These are phyloP conservation scores for Henckelia pumila DNA, from an alignment of 257 asterid genomes.

Conservation along the genomic window DNA sequence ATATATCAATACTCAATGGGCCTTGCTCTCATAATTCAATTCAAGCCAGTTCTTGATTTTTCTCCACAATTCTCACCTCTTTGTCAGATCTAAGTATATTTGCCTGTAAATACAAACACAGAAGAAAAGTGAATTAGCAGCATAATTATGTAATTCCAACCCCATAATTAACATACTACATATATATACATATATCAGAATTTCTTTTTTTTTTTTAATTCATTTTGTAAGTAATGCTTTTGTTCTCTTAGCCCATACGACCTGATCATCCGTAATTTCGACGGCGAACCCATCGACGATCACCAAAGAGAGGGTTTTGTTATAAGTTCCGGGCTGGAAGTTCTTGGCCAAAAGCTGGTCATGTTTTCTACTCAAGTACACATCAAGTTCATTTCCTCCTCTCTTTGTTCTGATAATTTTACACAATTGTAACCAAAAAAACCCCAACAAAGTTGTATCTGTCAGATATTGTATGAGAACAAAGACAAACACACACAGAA, in stretches of 20 bases:
- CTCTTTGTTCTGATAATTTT: slow-evolving; percentile 40
- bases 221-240: not conserved
- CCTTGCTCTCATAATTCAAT: too few relatives aligned
- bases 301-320: slow-evolving; percentile 70
- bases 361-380: slow-evolving; percentile 77
- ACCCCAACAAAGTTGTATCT: not conserved
- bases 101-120: slow-evolving; percentile 40
- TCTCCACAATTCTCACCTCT: slow-evolving; percentile 90
- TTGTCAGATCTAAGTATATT: slow-evolving; percentile 71
- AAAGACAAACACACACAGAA: not conserved
- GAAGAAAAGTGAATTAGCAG: not conserved
- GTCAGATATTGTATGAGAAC: not conserved
- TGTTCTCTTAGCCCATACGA: not conserved
- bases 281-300: slow-evolving; percentile 90
- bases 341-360: slow-evolving; percentile 60
- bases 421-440: not conserved
- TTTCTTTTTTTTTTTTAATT: too few relatives aligned
- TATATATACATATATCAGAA: too few relatives aligned
- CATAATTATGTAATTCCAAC: too few relatives aligned
- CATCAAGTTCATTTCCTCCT: slow-evolving; percentile 60
- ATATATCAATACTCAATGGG: too few relatives aligned
- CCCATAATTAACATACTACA: not conserved
- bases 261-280: slow-evolving; percentile 73
- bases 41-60: slow-evolving; percentile 67
- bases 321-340: slow-evolving; percentile 58